phyloP scores from a whole-genome alignment of 2,329 filamentous ascomycete genomes.

The Aspergillus sp. region DNA sequence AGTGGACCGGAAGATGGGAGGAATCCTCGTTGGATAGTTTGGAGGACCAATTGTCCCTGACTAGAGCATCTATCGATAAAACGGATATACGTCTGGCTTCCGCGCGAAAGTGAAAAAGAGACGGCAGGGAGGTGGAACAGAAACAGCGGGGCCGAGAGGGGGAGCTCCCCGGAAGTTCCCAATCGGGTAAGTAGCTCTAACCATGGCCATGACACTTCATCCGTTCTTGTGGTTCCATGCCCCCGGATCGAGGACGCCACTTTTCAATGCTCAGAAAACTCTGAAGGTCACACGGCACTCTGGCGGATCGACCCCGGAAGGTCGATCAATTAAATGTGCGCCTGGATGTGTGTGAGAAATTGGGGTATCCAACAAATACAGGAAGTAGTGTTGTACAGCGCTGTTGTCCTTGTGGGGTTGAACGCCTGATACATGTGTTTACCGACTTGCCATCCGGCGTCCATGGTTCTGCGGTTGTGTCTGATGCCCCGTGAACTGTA shows the following conservation, averaged over 20 bases:
- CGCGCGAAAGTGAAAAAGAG: background rate
- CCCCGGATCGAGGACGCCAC: slow-evolving; percentile 6
- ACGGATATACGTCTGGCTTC: background rate
- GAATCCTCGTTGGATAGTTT: background rate
- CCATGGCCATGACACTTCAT: background rate
- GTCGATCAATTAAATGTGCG: slow-evolving; percentile 5
- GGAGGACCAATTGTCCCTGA: background rate
- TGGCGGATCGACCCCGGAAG: slow-evolving; percentile 5
- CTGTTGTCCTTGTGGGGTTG: background rate
- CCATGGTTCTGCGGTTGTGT: background rate
- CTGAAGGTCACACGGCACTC: slow-evolving; percentile 14
- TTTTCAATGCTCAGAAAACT: background rate
- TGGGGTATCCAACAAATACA: background rate
- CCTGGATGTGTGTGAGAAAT: background rate
- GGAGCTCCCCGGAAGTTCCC: slow-evolving; percentile 6
- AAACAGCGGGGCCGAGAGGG: background rate
- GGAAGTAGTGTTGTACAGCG: background rate
- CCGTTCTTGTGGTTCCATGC: background rate
- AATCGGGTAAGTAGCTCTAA: slow-evolving; percentile 8
- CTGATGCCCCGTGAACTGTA: background rate
- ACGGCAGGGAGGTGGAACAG: background rate
- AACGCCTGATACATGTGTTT: background rate
- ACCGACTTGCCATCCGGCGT: background rate
- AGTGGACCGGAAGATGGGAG: background rate
- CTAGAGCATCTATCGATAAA: background rate